phyloP scores from a whole-genome alignment of 306 rosid genomes.

The Cucurbita argyrosperma region DNA sequence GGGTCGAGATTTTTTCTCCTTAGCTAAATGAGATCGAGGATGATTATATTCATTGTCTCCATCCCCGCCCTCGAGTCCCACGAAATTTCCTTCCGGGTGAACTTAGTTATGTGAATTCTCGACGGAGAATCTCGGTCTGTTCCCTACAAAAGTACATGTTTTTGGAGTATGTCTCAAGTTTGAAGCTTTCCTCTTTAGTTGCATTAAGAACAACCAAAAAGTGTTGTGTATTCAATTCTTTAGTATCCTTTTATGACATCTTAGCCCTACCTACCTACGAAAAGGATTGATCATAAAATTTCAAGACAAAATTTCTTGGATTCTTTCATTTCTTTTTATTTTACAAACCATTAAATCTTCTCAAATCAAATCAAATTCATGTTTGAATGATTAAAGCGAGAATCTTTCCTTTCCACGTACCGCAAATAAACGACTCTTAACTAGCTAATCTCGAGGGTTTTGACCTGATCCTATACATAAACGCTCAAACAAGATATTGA shows the following conservation, averaged over 20 bases:
- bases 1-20: too few species aligned
- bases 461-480: too few species aligned
- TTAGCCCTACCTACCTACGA: not conserved
- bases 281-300: not conserved
- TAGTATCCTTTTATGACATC: not conserved
- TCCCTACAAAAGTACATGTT: too few species aligned
- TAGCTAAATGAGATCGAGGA: too few species aligned
- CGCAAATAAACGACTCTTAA: too few species aligned
- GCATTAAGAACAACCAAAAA: not conserved
- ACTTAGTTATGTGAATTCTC: too few species aligned
- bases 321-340: not conserved
- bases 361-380: not conserved
- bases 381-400: not conserved
- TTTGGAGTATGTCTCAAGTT: not conserved
- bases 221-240: not conserved
- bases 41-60: too few species aligned
- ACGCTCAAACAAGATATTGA: too few species aligned
- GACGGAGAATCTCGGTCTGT: too few species aligned
- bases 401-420: not conserved
- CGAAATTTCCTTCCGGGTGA: too few species aligned
- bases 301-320: not conserved
- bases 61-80: too few species aligned
- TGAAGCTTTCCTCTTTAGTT: not conserved
- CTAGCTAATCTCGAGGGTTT: too few species aligned
- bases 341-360: not conserved